phyloP scores from a whole-genome alignment of 108 stramenopile species.

The Nitzschia palea region DNA sequence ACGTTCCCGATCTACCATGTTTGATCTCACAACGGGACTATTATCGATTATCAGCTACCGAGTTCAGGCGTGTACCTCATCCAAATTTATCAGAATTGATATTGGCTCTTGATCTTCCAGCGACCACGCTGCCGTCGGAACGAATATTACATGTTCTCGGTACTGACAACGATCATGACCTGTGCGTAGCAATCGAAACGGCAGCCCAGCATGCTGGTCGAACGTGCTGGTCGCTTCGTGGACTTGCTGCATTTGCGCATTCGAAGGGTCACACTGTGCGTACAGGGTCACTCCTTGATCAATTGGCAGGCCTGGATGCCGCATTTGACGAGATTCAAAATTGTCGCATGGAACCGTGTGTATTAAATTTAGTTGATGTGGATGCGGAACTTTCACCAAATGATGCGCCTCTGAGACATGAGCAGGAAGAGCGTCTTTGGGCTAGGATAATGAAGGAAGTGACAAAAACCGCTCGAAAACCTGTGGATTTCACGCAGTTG shows the following conservation, averaged over 20 bases:
- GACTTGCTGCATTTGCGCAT: slow-evolving; percentile 66
- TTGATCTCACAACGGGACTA: slow-evolving; percentile 2
- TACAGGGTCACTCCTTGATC: slow-evolving; percentile 60
- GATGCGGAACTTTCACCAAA: slow-evolving; percentile 57
- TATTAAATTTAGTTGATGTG: slow-evolving; percentile 62
- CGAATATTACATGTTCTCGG: slow-evolving; percentile 64
- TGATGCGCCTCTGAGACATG: slow-evolving; percentile 48
- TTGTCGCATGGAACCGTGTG: slow-evolving; percentile 58
- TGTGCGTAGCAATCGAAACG: slow-evolving; percentile 48
- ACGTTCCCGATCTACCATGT: background rate
- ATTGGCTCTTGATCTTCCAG: slow-evolving; percentile 7
- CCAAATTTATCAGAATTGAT: slow-evolving; percentile 27
- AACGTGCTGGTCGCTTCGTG: slow-evolving; percentile 58
- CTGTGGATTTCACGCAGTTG: background rate
- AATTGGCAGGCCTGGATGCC: slow-evolving; percentile 60
- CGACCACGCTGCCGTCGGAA: slow-evolving; percentile 4
- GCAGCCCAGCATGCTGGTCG: slow-evolving; percentile 69
- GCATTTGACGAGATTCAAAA: slow-evolving; percentile 54
- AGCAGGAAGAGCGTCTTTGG: slow-evolving; percentile 62
- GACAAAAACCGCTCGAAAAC: background rate
- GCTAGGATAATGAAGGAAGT: slow-evolving; percentile 41
- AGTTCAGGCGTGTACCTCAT: slow-evolving; percentile 15
- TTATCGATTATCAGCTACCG: background rate
- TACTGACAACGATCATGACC: slow-evolving; percentile 48
- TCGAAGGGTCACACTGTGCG: slow-evolving; percentile 29